phyloP scores from a whole-genome alignment of 169 alveolate species.

The Plasmodium knowlesi region DNA sequence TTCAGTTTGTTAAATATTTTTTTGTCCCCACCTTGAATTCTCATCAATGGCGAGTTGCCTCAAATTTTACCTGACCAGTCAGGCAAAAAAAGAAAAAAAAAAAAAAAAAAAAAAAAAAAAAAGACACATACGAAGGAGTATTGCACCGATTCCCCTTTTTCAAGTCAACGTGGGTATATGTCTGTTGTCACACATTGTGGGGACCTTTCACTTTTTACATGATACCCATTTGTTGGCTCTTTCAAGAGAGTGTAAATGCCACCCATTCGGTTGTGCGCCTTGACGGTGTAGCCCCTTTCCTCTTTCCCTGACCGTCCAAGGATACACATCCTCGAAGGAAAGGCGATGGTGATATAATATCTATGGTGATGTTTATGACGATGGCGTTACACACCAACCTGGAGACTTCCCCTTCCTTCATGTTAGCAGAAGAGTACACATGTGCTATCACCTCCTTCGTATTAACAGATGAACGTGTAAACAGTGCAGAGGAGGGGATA shows the following conservation, averaged over 20 bases:
- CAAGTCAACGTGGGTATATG: neutral
- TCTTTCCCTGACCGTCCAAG: neutral
- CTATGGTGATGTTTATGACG: neutral
- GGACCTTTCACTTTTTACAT: neutral
- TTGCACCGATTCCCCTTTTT: neutral
- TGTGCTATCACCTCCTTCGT: neutral
- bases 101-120: slow-evolving; percentile 3
- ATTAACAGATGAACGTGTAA: neutral
- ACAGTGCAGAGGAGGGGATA: neutral
- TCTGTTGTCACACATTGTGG: neutral
- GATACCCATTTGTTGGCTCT: neutral
- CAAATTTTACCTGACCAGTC: neutral
- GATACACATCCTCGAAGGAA: neutral
- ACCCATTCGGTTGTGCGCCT: neutral
- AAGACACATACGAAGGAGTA: neutral
- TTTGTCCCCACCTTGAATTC: neutral
- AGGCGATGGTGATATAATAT: neutral
- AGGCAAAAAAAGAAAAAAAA: neutral
- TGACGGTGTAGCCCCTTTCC: neutral
- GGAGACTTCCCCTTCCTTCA: neutral
- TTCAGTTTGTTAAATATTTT: too few species aligned
- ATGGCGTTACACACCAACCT: neutral
- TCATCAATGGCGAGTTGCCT: neutral
- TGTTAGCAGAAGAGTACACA: neutral
- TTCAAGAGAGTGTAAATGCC: neutral